These are phyloP conservation scores for Aegilops speltoides DNA, from an alignment of 176 grass and related monocot genomes.

Conservation along the genomic window DNA sequence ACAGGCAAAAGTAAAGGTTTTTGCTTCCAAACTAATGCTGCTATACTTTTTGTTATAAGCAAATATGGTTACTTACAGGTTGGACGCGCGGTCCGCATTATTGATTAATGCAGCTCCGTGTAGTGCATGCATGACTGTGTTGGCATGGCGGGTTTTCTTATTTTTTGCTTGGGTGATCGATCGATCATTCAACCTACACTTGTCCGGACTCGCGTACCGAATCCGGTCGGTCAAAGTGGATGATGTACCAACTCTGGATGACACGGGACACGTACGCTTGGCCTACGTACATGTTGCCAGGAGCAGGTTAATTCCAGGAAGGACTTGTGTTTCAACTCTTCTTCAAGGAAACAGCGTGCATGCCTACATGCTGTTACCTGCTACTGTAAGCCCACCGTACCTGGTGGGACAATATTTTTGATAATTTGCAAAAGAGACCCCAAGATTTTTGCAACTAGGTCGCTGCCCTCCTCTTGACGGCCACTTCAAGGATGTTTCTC, in stretches of 20 bases:
- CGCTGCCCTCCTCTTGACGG: too few relatives aligned
- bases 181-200: not conserved
- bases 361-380: too few relatives aligned
- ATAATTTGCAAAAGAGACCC: too few relatives aligned
- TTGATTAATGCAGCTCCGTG: not conserved
- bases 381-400: too few relatives aligned
- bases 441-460: too few relatives aligned
- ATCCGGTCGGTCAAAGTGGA: not conserved
- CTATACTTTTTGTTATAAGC: too few relatives aligned
- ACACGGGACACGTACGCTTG: not conserved
- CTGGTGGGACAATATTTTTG: too few relatives aligned
- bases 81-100: too few relatives aligned
- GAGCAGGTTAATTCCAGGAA: not conserved
- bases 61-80: too few relatives aligned
- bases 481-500: too few relatives aligned
- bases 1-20: not conserved
- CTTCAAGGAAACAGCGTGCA: not conserved
- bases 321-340: not conserved
- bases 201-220: not conserved
- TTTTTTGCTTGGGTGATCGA: not conserved
- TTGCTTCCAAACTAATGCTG: too few relatives aligned
- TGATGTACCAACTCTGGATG: not conserved
- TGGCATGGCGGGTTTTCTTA: not conserved
- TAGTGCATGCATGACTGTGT: not conserved
- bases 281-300: not conserved